Evolutionary conservation across 768 basidiomycete species (phyloP).

Genomic region (Leccinum rimulosum): DNA sequence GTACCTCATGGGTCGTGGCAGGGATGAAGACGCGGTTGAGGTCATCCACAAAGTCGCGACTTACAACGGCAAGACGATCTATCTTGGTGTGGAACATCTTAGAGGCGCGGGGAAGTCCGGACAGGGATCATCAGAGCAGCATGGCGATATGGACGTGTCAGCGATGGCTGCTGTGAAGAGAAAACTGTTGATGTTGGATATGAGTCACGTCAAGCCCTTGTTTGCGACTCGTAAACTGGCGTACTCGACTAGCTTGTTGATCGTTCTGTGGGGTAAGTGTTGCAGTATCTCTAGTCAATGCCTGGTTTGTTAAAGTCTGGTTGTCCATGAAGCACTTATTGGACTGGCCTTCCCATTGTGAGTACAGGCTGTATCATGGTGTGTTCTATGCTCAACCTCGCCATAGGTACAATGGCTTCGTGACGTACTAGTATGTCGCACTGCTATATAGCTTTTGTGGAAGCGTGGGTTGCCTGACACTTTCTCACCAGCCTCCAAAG

Average conservation of each 20-base stretch:
- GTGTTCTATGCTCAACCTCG: neutral
- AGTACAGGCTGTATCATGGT: constrained; percentile 13
- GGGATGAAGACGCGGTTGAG: constrained; percentile 58
- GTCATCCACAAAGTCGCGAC: constrained; percentile 60
- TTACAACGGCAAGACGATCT: constrained; percentile 52
- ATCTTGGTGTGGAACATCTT: constrained; percentile 53
- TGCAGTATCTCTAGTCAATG: neutral
- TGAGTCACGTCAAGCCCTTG: constrained; percentile 43
- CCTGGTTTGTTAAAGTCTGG: neutral
- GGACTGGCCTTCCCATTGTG: constrained; percentile 74
- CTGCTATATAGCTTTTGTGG: neutral
- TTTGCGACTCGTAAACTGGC: constrained; percentile 52
- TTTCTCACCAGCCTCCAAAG: constrained; percentile 47
- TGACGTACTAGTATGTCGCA: constrained; percentile 46
- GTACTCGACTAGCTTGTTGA: constrained; percentile 48
- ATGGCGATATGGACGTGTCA: constrained; percentile 33
- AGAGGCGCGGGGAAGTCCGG: constrained; percentile 16
- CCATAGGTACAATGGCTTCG: constrained; percentile 47
- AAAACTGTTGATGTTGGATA: constrained; percentile 39
- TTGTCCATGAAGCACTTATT: constrained; percentile 52
- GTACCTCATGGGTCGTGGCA: constrained; percentile 67
- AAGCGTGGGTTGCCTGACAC: neutral
- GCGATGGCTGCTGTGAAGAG: constrained; percentile 38
- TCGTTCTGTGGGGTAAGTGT: constrained; percentile 49
- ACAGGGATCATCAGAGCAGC: constrained; percentile 7